phyloP scores from a whole-genome alignment of 2,329 filamentous ascomycete genomes.

The Aureobasidium musti region DNA sequence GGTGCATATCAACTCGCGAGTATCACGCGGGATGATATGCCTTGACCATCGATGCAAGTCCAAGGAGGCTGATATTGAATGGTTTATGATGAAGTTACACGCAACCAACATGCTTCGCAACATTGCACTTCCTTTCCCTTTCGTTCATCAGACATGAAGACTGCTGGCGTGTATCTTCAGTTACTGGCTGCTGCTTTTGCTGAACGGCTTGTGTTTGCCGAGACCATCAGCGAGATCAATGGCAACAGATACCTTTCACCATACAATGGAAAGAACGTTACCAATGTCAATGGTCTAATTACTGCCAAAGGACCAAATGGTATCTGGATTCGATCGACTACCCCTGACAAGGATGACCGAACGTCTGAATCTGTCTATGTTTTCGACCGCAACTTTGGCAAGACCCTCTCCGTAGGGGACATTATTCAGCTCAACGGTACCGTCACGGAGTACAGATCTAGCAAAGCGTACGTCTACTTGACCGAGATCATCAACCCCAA shows the following conservation, averaged over 20 bases:
- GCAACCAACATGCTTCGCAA: background rate
- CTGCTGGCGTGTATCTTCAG: background rate
- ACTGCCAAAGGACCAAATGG: slow-evolving; percentile 64
- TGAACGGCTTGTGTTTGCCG: background rate
- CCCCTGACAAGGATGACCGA: slow-evolving; percentile 56
- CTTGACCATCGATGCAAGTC: background rate
- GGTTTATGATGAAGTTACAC: background rate
- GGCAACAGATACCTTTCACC: slow-evolving; percentile 65
- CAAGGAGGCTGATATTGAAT: background rate
- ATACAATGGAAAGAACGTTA: slow-evolving; percentile 58
- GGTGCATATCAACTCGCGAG: background rate
- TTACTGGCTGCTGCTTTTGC: background rate
- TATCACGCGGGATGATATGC: background rate
- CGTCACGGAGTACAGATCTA: slow-evolving; percentile 62
- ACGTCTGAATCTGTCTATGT: slow-evolving; percentile 69
- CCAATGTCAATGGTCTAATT: slow-evolving; percentile 63
- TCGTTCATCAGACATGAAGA: background rate
- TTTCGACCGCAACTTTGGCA: slow-evolving; percentile 56
- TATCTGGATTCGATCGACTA: slow-evolving; percentile 64
- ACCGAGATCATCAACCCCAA: slow-evolving; percentile 63
- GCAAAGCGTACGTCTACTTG: slow-evolving; percentile 60
- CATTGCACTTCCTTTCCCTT: background rate
- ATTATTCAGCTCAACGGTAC: slow-evolving; percentile 61
- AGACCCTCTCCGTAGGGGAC: slow-evolving; percentile 62
- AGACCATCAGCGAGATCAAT: slow-evolving; percentile 57